phyloP scores from a whole-genome alignment of 176 grass and related monocot species.

The Eleusine indica region DNA sequence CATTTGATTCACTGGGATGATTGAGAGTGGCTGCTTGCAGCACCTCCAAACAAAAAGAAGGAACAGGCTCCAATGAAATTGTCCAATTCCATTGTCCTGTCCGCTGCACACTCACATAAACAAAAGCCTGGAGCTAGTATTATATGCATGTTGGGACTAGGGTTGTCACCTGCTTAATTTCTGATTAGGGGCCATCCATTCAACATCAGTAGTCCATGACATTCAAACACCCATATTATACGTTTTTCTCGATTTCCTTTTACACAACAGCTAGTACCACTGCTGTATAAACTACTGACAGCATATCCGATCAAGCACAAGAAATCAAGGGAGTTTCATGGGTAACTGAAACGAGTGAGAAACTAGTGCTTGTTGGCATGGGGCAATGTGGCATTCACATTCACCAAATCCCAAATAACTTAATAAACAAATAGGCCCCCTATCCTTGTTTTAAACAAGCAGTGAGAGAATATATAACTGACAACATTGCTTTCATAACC shows the following conservation, averaged over 20 bases:
- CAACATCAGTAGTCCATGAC: slow-evolving; percentile 39
- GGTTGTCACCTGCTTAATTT: slow-evolving; percentile 46
- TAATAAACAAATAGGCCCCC: slow-evolving; percentile 51
- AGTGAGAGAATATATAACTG: slow-evolving; percentile 29
- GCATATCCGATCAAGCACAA: slow-evolving; percentile 36
- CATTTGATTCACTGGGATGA: slow-evolving; percentile 43
- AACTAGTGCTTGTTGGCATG: slow-evolving; percentile 56
- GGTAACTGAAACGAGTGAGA: slow-evolving; percentile 51
- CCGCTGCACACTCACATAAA: slow-evolving; percentile 44
- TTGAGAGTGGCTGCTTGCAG: slow-evolving; percentile 36
- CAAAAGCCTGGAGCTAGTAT: slow-evolving; percentile 51
- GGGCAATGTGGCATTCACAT: slow-evolving; percentile 44
- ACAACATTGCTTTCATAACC: slow-evolving; percentile 50
- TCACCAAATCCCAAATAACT: slow-evolving; percentile 50
- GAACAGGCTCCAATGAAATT: slow-evolving; percentile 55
- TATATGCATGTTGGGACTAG: slow-evolving; percentile 60
- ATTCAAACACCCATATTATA: slow-evolving; percentile 25
- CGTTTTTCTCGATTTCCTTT: slow-evolving; percentile 33
- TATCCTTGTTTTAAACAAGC: slow-evolving; percentile 39
- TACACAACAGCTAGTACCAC: slow-evolving; percentile 13
- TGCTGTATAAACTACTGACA: slow-evolving; percentile 14
- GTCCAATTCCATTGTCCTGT: slow-evolving; percentile 58
- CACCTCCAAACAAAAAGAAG: slow-evolving; percentile 66
- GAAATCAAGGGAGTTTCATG: slow-evolving; percentile 44
- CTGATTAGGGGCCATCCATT: slow-evolving; percentile 45